A percentile compares a stretch with the other conserved stretches of the same genome.
These are phyloP conservation scores for Puccinia brachypodii DNA, from an alignment of 1,284 basidiomycete species.

Conservation along the genomic window DNA sequence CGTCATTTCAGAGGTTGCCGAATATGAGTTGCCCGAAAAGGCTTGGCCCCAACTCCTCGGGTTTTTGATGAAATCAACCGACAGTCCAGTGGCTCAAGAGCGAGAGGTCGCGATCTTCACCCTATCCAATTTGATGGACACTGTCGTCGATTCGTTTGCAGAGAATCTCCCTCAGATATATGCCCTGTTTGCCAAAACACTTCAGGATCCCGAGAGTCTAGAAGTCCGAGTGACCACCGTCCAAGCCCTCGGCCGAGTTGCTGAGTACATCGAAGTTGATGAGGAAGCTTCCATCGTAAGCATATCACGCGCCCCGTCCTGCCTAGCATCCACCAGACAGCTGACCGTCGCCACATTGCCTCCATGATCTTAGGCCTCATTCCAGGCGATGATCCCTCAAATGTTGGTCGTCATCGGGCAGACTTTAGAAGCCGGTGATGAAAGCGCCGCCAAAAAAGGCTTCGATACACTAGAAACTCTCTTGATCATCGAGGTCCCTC, in stretches of 20 bases:
- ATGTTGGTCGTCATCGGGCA: constrained; percentile 91
- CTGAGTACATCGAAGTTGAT: constrained; percentile 85
- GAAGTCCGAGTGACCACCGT: constrained; percentile 91
- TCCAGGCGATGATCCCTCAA: constrained; percentile 82
- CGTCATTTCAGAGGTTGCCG: constrained; percentile 88
- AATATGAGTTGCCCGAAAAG: constrained; percentile 77
- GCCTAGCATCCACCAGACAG: background rate
- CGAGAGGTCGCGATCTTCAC: constrained; percentile 91
- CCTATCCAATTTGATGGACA: constrained; percentile 87
- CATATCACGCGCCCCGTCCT: constrained; percentile 48
- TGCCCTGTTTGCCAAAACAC: constrained; percentile 74
- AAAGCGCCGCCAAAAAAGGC: constrained; percentile 78
- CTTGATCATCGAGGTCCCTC: constrained; percentile 87
- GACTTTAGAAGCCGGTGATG: constrained; percentile 77
- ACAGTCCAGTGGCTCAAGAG: constrained; percentile 69
- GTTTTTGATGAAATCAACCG: constrained; percentile 78
- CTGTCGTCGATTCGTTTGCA: constrained; percentile 82
- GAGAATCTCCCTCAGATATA: constrained; percentile 76
- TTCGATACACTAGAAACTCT: constrained; percentile 97
- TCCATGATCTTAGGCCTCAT: constrained; percentile 66
- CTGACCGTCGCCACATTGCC: background rate
- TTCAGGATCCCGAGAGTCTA: constrained; percentile 81
- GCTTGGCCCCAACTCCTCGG: constrained; percentile 87
- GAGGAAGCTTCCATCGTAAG: constrained; percentile 83
- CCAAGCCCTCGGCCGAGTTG: constrained; percentile 84